phyloP scores from a whole-genome alignment of 352 stramenopile species.

The Globisporangium carolinianum region DNA sequence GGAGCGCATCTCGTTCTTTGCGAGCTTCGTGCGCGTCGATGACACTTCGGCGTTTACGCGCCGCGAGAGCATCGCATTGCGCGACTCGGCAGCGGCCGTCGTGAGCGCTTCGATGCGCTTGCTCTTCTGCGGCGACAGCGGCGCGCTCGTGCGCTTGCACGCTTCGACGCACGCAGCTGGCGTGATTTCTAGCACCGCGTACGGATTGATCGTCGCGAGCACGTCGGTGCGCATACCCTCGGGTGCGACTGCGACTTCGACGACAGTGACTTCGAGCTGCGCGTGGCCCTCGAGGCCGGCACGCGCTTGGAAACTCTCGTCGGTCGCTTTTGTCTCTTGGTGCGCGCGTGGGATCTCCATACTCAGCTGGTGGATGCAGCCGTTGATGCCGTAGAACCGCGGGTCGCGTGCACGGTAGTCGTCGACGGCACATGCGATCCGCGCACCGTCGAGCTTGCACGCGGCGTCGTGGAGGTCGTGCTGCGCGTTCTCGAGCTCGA shows the following conservation, averaged over 20 bases:
- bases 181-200: slow-evolving; percentile 56
- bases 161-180: slow-evolving; percentile 48
- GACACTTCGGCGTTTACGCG: slow-evolving; percentile 52
- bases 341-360: slow-evolving; percentile 51
- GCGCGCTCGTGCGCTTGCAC: slow-evolving; percentile 35
- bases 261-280: slow-evolving; percentile 47
- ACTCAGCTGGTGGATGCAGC: slow-evolving; percentile 67
- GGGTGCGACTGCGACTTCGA: slow-evolving; percentile 18
- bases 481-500: slow-evolving; percentile 65
- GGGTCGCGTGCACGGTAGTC: slow-evolving; percentile 57
- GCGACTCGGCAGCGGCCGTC: slow-evolving; percentile 25
- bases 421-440: slow-evolving; percentile 52
- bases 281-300: slow-evolving; percentile 49
- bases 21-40: slow-evolving; percentile 36
- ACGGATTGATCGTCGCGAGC: slow-evolving; percentile 29
- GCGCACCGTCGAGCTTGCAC: slow-evolving; percentile 61
- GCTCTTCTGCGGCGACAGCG: slow-evolving; percentile 39
- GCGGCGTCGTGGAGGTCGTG: slow-evolving; percentile 50
- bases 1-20: slow-evolving; percentile 52
- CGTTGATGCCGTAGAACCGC: slow-evolving; percentile 77
- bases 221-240: slow-evolving; percentile 25
- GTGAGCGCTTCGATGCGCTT: slow-evolving; percentile 32
- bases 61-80: slow-evolving; percentile 42
- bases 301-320: slow-evolving; percentile 53
- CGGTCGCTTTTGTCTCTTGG: slow-evolving; percentile 37